Conservation (phyloP, 306 rosid genomes). For the Potentilla sterilis region DNA sequence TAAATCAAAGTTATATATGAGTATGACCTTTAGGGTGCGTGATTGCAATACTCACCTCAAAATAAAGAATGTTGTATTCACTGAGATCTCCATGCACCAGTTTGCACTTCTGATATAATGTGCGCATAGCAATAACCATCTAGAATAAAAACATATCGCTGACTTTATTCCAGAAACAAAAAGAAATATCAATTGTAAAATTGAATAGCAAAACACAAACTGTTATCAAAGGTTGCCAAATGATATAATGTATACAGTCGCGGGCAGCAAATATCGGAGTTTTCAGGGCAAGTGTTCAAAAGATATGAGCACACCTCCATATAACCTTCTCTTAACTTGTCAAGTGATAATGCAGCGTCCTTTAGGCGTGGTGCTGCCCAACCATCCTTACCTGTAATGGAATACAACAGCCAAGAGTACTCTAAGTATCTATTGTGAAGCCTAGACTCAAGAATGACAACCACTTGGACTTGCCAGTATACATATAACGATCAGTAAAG, state of each 20-base stretch:
- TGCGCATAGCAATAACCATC: constrained; percentile 84
- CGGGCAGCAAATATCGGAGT: not conserved
- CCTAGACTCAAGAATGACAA: not conserved
- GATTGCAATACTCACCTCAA: constrained; percentile 44
- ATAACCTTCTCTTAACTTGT: constrained; percentile 83
- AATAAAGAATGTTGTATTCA: constrained; percentile 84
- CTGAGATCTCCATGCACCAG: constrained; percentile 95
- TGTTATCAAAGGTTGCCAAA: not conserved
- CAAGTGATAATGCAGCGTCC: constrained; percentile 79
- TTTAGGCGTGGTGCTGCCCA: constrained; percentile 97
- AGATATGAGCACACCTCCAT: constrained; percentile 59
- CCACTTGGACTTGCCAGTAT: not conserved
- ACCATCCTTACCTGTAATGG: constrained; percentile 64
- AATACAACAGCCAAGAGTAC: constrained; percentile 21
- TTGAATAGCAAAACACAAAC: not conserved
- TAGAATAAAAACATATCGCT: constrained; percentile 24
- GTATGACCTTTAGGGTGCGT: not conserved
- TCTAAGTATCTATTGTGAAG: not conserved
- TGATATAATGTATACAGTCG: not conserved
- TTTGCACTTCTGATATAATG: constrained; percentile 82
- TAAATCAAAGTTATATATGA: not conserved
- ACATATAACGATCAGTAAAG: not conserved
- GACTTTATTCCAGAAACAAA: not conserved
- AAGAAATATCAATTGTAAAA: not conserved
- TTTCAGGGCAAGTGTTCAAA: not conserved